Conservation (phyloP, 2,329 filamentous ascomycete genomes). For the Venturia pyrina region DNA sequence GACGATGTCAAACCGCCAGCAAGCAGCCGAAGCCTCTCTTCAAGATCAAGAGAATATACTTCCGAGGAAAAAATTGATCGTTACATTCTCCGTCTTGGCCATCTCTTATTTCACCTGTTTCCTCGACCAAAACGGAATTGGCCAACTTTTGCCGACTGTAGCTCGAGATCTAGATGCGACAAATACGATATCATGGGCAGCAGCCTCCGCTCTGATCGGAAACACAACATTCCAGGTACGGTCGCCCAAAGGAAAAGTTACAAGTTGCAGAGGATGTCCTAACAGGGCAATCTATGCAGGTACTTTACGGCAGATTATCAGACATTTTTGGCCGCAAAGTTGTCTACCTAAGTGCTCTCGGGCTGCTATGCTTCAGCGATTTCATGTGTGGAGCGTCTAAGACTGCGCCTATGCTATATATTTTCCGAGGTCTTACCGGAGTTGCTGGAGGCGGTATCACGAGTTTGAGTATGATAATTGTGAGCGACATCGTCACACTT, state of each 20-base stretch:
- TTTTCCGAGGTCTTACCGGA: constrained; percentile 50
- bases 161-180: constrained; percentile 22
- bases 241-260: not conserved
- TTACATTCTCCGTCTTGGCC: constrained; percentile 10
- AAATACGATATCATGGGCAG: constrained; percentile 46
- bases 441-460: constrained; percentile 52
- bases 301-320: constrained; percentile 52
- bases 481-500: constrained; percentile 50
- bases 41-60: constrained; percentile 12
- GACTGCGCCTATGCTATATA: constrained; percentile 49
- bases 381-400: constrained; percentile 49
- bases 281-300: constrained; percentile 42
- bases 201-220: constrained; percentile 43
- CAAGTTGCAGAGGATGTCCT: not conserved
- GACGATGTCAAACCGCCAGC: not conserved
- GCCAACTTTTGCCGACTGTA: constrained; percentile 9
- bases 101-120: constrained; percentile 5
- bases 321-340: constrained; percentile 53
- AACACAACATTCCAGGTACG: not conserved
- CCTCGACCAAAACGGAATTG: constrained; percentile 12
- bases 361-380: constrained; percentile 45
- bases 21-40: constrained; percentile 7
- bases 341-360: constrained; percentile 44
- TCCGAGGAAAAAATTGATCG: constrained; percentile 7
- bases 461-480: constrained; percentile 43